phyloP scores from a whole-genome alignment of 169 alveolate species.

The Ichthyophthirius multifiliis region DNA sequence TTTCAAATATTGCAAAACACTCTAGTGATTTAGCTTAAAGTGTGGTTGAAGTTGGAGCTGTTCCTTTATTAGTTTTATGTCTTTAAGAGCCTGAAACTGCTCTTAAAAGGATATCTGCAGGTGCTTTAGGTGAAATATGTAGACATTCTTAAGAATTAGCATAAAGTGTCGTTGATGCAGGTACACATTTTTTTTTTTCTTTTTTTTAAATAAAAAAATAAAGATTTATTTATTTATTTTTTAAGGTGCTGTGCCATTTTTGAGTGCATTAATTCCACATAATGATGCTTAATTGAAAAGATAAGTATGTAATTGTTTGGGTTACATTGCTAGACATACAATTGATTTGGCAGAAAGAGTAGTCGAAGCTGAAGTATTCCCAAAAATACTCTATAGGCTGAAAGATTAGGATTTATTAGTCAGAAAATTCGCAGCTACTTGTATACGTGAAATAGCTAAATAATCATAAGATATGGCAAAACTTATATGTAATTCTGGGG shows the following conservation, averaged over 20 bases:
- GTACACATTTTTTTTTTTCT: slow-evolving; percentile 37
- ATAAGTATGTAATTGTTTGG: slow-evolving; percentile 91
- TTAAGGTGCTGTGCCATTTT: slow-evolving; percentile 33
- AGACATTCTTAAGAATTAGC: slow-evolving; percentile 80
- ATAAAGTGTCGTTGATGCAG: slow-evolving; percentile 78
- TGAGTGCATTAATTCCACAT: slow-evolving; percentile 68
- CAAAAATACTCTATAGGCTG: slow-evolving; percentile 72
- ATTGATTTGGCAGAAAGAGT: slow-evolving; percentile 94
- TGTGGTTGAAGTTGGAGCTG: slow-evolving; percentile 94
- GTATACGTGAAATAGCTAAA: slow-evolving; percentile 92
- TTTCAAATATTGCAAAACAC: slow-evolving; percentile 91
- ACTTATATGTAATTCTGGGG: slow-evolving; percentile 92
- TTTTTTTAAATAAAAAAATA: too few species aligned
- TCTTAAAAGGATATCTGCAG: slow-evolving; percentile 77
- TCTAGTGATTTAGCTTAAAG: slow-evolving; percentile 91
- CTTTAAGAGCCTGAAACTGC: slow-evolving; percentile 91
- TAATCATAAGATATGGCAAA: slow-evolving; percentile 89
- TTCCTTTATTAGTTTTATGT: slow-evolving; percentile 90
- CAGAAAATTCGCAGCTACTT: slow-evolving; percentile 92
- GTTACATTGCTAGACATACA: slow-evolving; percentile 93
- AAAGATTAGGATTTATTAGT: slow-evolving; percentile 39
- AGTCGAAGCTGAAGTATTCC: slow-evolving; percentile 92
- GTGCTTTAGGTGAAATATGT: slow-evolving; percentile 72
- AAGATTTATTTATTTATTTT: too few species aligned
- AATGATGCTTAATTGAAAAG: slow-evolving; percentile 91